Percentiles rank a stretch among this genome's conserved stretches.
phyloP scores from a whole-genome alignment of 1,284 basidiomycete species.

The Flammula alnicola region DNA sequence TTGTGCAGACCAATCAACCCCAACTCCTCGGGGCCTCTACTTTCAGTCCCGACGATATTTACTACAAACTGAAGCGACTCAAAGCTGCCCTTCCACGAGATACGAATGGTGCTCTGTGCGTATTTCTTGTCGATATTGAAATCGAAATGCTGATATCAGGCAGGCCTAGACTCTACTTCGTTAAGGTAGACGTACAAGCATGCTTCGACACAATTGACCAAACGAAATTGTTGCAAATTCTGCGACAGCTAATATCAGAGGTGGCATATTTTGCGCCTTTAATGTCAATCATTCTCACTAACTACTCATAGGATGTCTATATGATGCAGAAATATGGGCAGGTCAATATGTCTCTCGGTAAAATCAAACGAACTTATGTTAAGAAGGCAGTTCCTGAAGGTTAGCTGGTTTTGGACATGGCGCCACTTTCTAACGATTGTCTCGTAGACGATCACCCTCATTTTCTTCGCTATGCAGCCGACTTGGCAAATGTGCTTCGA shows the following conservation, averaged over 20 bases:
- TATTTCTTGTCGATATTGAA: neutral
- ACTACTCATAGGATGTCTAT: constrained; percentile 57
- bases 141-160: neutral
- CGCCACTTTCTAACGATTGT: neutral
- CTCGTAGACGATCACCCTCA: constrained; percentile 70
- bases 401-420: constrained; percentile 28
- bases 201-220: constrained; percentile 99
- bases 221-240: constrained; percentile 78
- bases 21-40: constrained; percentile 78
- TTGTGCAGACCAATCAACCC: constrained; percentile 62
- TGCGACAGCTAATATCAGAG: constrained; percentile 75
- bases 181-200: constrained; percentile 94
- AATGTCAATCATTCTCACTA: neutral
- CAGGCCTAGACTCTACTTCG: constrained; percentile 90
- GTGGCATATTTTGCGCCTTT: constrained; percentile 40
- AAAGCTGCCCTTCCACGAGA: constrained; percentile 59
- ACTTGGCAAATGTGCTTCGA: constrained; percentile 68
- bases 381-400: constrained; percentile 73
- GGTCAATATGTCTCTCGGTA: constrained; percentile 54
- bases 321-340: constrained; percentile 70
- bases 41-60: constrained; percentile 85
- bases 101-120: constrained; percentile 58
- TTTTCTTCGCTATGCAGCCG: constrained; percentile 71
- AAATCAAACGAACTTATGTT: constrained; percentile 58
- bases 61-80: constrained; percentile 72